A percentile compares a stretch with the other conserved stretches of the same genome.
Conservation (phyloP, 495 filamentous ascomycete genomes). For the Pyrenula aspistea region DNA sequence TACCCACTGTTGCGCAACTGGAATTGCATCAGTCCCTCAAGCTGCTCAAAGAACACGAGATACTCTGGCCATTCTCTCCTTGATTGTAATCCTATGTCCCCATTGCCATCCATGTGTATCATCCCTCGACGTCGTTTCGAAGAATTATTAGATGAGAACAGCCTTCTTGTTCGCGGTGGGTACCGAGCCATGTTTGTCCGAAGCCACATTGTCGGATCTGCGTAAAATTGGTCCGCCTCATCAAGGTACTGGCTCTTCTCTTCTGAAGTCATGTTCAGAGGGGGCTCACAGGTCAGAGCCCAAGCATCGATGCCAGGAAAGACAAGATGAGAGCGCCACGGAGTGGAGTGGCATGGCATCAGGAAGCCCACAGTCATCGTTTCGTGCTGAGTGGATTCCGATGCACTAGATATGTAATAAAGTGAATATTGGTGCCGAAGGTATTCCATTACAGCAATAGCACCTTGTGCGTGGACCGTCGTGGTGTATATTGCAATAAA, state of each 20-base stretch:
- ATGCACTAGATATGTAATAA: slow-evolving; percentile 19
- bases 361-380: slow-evolving; percentile 72
- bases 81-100: slow-evolving; percentile 1
- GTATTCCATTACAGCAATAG: slow-evolving; percentile 57
- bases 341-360: slow-evolving; percentile 95
- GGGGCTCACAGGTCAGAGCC: slow-evolving; percentile 87
- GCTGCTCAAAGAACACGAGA: slow-evolving; percentile 51
- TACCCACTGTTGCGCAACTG: slow-evolving; percentile 47
- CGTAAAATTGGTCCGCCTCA: slow-evolving; percentile 86
- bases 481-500: slow-evolving; percentile 63
- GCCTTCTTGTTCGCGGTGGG: slow-evolving; percentile 17
- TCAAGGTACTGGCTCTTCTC: slow-evolving; percentile 58
- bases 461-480: slow-evolving; percentile 65
- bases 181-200: slow-evolving; percentile 31
- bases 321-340: slow-evolving; percentile 85
- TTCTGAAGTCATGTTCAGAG: slow-evolving; percentile 47
- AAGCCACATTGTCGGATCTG: slow-evolving; percentile 50
- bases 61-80: slow-evolving; percentile 42
- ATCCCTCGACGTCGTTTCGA: background rate
- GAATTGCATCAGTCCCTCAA: slow-evolving; percentile 36
- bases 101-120: background rate
- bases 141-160: background rate
- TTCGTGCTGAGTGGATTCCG: slow-evolving; percentile 4
- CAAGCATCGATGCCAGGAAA: slow-evolving; percentile 65
- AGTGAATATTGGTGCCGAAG: slow-evolving; percentile 59